These are phyloP conservation scores for Populus trichocarpa DNA, from an alignment of 441 rosid species.

Conservation along the genomic window DNA sequence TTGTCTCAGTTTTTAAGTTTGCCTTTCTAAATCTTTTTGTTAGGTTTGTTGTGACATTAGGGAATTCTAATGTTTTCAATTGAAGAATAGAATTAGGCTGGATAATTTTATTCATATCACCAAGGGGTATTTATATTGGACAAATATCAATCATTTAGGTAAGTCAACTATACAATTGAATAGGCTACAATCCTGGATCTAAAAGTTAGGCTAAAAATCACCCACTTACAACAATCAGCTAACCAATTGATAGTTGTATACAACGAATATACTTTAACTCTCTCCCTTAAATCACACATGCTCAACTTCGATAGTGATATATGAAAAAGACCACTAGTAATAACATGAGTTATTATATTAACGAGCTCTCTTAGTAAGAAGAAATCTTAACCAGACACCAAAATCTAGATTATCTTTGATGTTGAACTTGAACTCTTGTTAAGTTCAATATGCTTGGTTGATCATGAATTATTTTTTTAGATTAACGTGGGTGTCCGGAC, in stretches of 20 bases:
- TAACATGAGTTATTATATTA: background rate
- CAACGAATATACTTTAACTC: background rate
- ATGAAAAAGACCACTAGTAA: background rate
- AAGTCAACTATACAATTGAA: background rate
- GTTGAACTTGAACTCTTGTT: background rate
- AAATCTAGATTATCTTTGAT: background rate
- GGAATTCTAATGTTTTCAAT: too few species aligned
- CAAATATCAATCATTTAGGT: background rate
- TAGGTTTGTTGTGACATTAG: too few species aligned
- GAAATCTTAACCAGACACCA: background rate
- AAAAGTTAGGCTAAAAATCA: background rate
- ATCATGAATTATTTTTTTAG: too few species aligned
- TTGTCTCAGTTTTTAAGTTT: too few species aligned
- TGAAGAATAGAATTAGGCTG: background rate
- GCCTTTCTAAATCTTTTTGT: too few species aligned
- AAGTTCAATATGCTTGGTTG: too few species aligned
- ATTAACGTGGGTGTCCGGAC: too few species aligned
- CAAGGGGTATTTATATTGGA: background rate
- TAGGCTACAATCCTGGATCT: background rate
- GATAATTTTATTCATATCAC: background rate
- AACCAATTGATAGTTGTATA: background rate
- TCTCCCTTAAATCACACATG: too few species aligned
- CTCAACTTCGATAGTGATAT: background rate
- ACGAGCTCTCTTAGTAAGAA: background rate
- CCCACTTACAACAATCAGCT: background rate